A percentile compares a stretch with the other conserved stretches of the same genome.
These are phyloP conservation scores for Arthrobotrys musiformis DNA, from an alignment of 2,329 filamentous ascomycete species.

Conservation along the genomic window DNA sequence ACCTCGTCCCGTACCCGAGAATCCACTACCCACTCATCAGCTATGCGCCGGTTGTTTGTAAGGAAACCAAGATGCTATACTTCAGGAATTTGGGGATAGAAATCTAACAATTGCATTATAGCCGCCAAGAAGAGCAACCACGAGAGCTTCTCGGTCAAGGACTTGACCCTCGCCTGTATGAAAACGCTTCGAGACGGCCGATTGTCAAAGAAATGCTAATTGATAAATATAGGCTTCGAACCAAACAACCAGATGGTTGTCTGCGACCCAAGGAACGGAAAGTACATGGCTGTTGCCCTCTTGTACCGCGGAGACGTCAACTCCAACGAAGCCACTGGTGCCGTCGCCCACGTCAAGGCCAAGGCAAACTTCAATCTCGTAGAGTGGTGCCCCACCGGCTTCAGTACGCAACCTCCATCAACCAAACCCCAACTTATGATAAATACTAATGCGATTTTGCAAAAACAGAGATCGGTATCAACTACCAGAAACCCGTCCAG, in stretches of 20 bases:
- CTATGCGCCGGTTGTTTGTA: constrained; percentile 72
- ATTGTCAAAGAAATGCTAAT: constrained; percentile 18
- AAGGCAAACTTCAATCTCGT: constrained; percentile 74
- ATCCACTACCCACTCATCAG: constrained; percentile 75
- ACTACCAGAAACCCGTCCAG: constrained; percentile 70
- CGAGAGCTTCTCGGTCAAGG: constrained; percentile 86
- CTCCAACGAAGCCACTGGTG: constrained; percentile 71
- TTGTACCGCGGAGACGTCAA: constrained; percentile 75
- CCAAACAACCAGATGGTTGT: constrained; percentile 77
- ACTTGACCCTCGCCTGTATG: constrained; percentile 74
- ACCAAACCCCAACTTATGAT: neutral
- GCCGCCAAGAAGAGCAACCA: constrained; percentile 78
- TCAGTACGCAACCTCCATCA: constrained; percentile 63
- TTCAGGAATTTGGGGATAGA: neutral
- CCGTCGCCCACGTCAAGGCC: constrained; percentile 72
- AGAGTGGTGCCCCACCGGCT: constrained; percentile 76
- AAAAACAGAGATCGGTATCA: constrained; percentile 70
- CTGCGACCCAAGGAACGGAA: constrained; percentile 74
- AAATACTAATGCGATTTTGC: neutral
- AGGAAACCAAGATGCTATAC: neutral
- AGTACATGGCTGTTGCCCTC: constrained; percentile 76
- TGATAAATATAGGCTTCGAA: constrained; percentile 68
- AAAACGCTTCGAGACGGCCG: neutral
- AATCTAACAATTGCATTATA: constrained; percentile 30
- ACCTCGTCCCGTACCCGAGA: constrained; percentile 74